phyloP scores from a whole-genome alignment of 2,329 filamentous ascomycete genomes.

The Microdochium bolleyi region DNA sequence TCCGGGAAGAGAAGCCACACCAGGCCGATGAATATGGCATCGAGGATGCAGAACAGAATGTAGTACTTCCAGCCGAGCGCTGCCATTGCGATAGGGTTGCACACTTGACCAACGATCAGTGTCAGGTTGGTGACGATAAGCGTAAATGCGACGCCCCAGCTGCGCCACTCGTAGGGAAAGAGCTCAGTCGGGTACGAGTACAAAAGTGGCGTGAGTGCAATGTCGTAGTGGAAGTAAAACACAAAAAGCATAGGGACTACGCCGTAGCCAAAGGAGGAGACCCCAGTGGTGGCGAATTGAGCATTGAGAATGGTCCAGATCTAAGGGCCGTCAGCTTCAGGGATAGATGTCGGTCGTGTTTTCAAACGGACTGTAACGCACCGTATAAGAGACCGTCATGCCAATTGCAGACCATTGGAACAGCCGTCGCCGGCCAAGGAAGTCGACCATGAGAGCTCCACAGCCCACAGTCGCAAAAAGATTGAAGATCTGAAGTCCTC shows the following conservation, averaged over 20 bases:
- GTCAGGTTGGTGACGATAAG: conserved; percentile 6
- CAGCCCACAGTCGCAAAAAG: too few species aligned
- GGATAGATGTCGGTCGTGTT: too few species aligned
- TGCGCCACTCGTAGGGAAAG: conserved; percentile 67
- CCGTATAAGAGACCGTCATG: too few species aligned
- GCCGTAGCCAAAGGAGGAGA: too few species aligned
- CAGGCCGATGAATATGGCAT: conserved; percentile 5
- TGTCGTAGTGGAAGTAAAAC: conserved; percentile 4
- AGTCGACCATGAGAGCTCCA: too few species aligned
- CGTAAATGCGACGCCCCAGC: conserved; percentile 24
- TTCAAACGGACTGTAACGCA: too few species aligned
- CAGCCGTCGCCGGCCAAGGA: too few species aligned
- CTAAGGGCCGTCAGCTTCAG: too few species aligned
- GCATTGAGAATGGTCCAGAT: too few species aligned
- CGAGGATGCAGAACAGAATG: conserved; percentile 8
- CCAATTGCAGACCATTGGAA: too few species aligned
- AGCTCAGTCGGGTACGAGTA: conserved; percentile 46
- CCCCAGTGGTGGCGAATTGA: too few species aligned
- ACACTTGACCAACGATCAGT: conserved; percentile 3
- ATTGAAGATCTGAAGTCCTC: too few species aligned
- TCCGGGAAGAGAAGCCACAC: conserved; percentile 9
- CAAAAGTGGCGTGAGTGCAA: conserved; percentile 2
- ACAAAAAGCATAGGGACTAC: conserved; percentile 1
- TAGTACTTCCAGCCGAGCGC: conserved; percentile 7
- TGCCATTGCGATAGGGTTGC: conserved; percentile 7